Base-by-base conservation (phyloP, 2,329 filamentous ascomycete species). In the Rugonectria rugulosa region DNA sequence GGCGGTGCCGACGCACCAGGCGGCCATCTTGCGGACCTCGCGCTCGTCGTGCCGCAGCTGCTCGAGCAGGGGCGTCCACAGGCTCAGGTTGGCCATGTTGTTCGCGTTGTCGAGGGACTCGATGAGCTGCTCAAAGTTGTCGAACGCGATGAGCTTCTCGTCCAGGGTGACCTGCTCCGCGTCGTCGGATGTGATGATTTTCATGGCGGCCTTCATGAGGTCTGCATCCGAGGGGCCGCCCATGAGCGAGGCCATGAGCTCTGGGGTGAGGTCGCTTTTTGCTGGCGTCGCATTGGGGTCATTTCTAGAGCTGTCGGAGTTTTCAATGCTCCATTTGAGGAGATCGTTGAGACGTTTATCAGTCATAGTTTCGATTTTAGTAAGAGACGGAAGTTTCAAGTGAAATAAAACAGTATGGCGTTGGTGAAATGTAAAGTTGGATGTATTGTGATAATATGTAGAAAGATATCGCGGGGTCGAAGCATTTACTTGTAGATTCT, bases 21-120 rank as follows among this genome's bases (percentile, higher is more conserved):
- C 92, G 3, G 94, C 93, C 84, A 92, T 92, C 67, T 81, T 86
- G 61, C 93, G 82, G 68, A 97, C 79, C 60, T 95, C 90, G 6
- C 81, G 71, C 69, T 95, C 88, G 10, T 83, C 80, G 67, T 88
- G 82, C 44, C 81, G 79, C 12, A 99, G 80, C 60, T 89, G 85
- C 8, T 81, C 75, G 10, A 97, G 79, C 32, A 99, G 79, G 9
- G 91, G 91, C 10, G 84, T 83, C 95, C 95, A 99, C 26, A 98
- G 81, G 6, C 83, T 83, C 17, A 97, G 78, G 23, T 84, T 84
- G 62, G 87, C 87, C 65, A 99, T 84, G 76, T 97, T 96, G 80
- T 98, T 99, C 55, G 95, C 94, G 73, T 99, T 99, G 81, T 99
- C 95, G 66, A 98, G 86, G 60, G 85, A 87, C 79, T 97, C 92